Evolutionary conservation across 768 basidiomycete genomes (phyloP), one percentile per base, ranked within the genome.

Genomic region (Suillus subalutaceus): DNA sequence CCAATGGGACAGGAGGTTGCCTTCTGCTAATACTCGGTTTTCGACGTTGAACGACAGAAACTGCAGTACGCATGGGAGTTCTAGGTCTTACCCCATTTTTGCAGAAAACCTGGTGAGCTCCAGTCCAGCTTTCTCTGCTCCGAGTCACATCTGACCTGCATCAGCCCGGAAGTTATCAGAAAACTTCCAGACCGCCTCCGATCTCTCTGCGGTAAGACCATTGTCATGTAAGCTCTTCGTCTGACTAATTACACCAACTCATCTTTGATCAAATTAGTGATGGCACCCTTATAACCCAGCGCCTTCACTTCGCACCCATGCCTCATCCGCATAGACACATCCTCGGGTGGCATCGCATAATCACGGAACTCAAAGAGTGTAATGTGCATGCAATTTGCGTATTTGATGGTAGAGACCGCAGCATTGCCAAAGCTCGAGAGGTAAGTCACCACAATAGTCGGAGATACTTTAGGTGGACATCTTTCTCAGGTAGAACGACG

Each of bases 211-310:
- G 92, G 90, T 59, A 92, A 88, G 79, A 90, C 79, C 38, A 80
- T 95, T 62, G 90, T 90, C 62, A 86, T 95, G 93, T 94, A 77
- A 76, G 86, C 44, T 35, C 48, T 16, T 10, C 12, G 55, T n/a
- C 46, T 18, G 38, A n/a, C 41, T 55, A 44, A 55, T 53, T 60
- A 5, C 63, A 35, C 58, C 60, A 57, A 48, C 66, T 67, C 65
- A 66, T 50, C 48, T 59, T 65, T 52, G 18, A 62, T 58, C 63
- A 26, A 62, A 12, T 60, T 71, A 94, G 93, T 53, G 93, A 95
- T 82, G 93, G 89, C 56, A 95, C 93, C 8, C 88, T 95, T 65
- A 84, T 95, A 72, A 95, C 93, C 0, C 92, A 93, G 72, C 86
- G 93, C 30, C 82, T 94, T 55, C 91, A 94, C 72, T 95, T 89